Base-by-base conservation (phyloP, 805 yeast species). In the Myxozyma vanderwaltii region DNA sequence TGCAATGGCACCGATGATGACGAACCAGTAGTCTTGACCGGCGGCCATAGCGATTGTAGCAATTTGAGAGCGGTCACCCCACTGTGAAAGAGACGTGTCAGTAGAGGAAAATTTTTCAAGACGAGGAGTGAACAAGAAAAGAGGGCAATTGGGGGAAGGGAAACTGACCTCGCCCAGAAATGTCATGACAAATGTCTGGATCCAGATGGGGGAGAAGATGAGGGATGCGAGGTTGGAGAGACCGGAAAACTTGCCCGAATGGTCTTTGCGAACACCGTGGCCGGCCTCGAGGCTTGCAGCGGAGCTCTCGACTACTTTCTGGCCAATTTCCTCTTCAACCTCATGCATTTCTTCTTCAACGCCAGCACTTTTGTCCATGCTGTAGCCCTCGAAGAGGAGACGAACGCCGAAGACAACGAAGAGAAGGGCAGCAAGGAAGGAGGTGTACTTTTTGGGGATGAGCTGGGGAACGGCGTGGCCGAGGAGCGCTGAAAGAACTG, bases 11-110 rank as follows among this genome's bases (percentile, higher is more conserved):
- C 99, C 99, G 48, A 85, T 67, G 48, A 92, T 89, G 40, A 91
- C 96, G 66, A 80, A 79, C 91, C 94, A 86, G 75, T 90, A 94
- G 73, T 91, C 88, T 45, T 90, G 85, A 40, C 97, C 97, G 0
- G 99, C 96, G 54, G 98, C 97, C 95, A 94, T 88, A 41, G 98
- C 98, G 69, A 94, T 91, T 35, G 97, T 94, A 45, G 97, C 96
- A 56, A 94, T 90, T 76, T 94, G 99, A 12, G 97, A 91, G 69
- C 99, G 85, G 74, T 94, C 99, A 52, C 99, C 99, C 96, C 98
- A 91, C 76, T 56, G 43, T 10, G 47, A 26, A 12, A 17, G 46
- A 19, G 54, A 39, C 21, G 4, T 19, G 43, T 17, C 27, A n/a
- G n/a, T n/a, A n/a, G n/a, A n/a, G n/a, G n/a, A n/a, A n/a, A n/a